These are phyloP conservation scores for Pseudogymnoascus sp. DNA, from an alignment of 2,329 filamentous ascomycete genomes.

Conservation along the genomic window DNA sequence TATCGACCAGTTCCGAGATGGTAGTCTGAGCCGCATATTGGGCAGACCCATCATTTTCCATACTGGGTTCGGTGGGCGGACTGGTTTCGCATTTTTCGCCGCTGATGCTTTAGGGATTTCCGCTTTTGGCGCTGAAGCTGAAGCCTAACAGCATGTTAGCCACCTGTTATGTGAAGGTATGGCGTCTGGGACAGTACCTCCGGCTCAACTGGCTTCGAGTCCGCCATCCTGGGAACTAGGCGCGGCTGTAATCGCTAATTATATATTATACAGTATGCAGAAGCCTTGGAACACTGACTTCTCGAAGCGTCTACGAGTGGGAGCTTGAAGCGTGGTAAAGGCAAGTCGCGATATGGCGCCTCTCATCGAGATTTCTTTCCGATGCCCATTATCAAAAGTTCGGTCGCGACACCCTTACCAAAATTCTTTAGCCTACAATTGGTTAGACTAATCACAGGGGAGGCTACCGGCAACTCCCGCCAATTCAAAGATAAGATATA, in stretches of 20 bases:
- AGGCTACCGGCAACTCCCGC: neutral
- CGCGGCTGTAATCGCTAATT: neutral
- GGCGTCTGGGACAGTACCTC: conserved; percentile 11
- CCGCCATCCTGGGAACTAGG: conserved; percentile 10
- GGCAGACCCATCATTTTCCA: conserved; percentile 79
- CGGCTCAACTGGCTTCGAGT: conserved; percentile 20
- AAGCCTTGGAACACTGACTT: neutral
- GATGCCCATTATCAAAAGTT: conserved; percentile 4
- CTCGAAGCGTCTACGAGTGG: neutral
- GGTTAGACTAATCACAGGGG: conserved; percentile 6
- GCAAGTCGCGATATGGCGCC: neutral
- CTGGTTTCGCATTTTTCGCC: conserved; percentile 35
- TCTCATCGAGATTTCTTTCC: neutral
- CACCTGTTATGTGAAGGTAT: neutral
- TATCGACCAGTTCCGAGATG: conserved; percentile 96
- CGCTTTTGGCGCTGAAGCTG: conserved; percentile 30
- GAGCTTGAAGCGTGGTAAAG: neutral
- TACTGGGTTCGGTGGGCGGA: conserved; percentile 57
- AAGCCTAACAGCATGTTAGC: conserved; percentile 17
- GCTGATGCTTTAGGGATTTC: conserved; percentile 25
- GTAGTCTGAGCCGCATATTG: conserved; percentile 73
- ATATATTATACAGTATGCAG: neutral
- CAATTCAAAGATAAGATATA: neutral
- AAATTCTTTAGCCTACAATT: conserved; percentile 1
- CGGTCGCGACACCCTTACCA: conserved; percentile 6